Percentiles rank a stretch among this genome's conserved stretches.
phyloP scores from a whole-genome alignment of 2,329 filamentous ascomycete species.

The Aspergillus tanneri region DNA sequence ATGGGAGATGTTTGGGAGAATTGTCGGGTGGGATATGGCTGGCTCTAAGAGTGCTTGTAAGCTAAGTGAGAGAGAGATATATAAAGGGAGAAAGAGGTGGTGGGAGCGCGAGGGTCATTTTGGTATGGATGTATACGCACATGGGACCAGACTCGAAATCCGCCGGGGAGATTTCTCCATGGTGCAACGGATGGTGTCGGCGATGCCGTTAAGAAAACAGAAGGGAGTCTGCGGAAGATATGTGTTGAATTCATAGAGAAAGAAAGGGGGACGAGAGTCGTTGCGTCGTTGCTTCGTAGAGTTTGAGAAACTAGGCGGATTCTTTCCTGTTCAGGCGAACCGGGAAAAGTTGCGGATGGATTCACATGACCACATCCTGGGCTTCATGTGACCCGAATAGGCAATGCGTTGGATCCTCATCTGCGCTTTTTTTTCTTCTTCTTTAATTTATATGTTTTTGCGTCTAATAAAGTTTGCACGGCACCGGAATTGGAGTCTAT shows the following conservation, averaged over 20 bases:
- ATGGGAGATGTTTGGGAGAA: slow-evolving; percentile 9
- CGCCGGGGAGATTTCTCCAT: background rate
- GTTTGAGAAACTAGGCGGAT: background rate
- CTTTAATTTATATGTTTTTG: no score
- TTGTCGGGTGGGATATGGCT: background rate
- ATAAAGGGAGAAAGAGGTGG: background rate
- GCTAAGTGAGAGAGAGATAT: no score
- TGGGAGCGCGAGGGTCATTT: background rate
- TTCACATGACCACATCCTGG: background rate
- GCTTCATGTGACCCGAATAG: no score
- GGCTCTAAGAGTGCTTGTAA: no score
- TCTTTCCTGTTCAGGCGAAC: background rate
- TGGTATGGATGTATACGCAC: background rate
- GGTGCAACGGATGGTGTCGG: background rate
- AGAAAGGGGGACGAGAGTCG: background rate
- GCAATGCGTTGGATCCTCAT: no score
- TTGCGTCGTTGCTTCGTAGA: background rate
- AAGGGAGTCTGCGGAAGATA: background rate
- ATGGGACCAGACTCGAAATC: background rate
- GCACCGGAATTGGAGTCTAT: no score
- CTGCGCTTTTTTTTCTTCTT: no score
- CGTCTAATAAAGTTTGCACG: no score
- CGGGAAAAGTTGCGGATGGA: background rate
- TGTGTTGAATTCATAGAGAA: background rate
- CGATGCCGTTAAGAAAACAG: background rate